Percentiles rank a stretch among this genome's conserved stretches.
Conservation (phyloP, 495 filamentous ascomycete genomes). For the Lasiosphaeriaceae sp. region DNA sequence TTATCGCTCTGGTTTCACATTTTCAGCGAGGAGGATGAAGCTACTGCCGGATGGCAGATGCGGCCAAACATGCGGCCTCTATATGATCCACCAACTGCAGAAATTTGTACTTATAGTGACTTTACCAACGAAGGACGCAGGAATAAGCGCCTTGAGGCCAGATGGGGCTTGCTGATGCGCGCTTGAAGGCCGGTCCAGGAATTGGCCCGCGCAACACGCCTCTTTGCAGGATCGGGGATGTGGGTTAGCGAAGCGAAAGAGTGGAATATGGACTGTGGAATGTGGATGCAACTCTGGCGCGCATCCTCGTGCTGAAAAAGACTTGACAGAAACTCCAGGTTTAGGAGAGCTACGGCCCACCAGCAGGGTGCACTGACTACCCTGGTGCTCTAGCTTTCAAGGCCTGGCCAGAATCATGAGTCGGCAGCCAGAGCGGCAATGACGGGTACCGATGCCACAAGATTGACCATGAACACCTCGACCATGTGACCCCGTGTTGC, state of each 20-base stretch:
- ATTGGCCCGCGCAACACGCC: not conserved
- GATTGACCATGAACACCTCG: not conserved
- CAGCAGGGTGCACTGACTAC: too few relatives aligned
- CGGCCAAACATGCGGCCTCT: slow-evolving; percentile 25
- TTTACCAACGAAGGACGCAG: too few relatives aligned
- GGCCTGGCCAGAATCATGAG: too few relatives aligned
- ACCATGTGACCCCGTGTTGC: not conserved
- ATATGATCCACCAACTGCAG: slow-evolving; percentile 8
- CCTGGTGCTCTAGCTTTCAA: too few relatives aligned
- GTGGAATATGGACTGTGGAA: too few relatives aligned
- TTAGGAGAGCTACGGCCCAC: too few relatives aligned
- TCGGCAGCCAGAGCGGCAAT: too few relatives aligned
- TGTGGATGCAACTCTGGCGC: too few relatives aligned
- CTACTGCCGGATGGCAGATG: slow-evolving; percentile 18
- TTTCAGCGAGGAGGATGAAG: slow-evolving; percentile 8
- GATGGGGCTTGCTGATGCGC: not conserved
- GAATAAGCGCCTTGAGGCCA: not conserved
- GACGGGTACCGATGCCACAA: too few relatives aligned
- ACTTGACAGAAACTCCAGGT: too few relatives aligned
- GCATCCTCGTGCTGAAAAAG: too few relatives aligned
- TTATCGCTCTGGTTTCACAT: not conserved
- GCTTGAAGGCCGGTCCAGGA: not conserved
- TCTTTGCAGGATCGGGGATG: not conserved
- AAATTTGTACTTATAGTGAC: not conserved
- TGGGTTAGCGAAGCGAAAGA: too few relatives aligned